These are phyloP conservation scores for Solanum neorickii DNA, from an alignment of 257 asterid genomes.

Conservation along the genomic window DNA sequence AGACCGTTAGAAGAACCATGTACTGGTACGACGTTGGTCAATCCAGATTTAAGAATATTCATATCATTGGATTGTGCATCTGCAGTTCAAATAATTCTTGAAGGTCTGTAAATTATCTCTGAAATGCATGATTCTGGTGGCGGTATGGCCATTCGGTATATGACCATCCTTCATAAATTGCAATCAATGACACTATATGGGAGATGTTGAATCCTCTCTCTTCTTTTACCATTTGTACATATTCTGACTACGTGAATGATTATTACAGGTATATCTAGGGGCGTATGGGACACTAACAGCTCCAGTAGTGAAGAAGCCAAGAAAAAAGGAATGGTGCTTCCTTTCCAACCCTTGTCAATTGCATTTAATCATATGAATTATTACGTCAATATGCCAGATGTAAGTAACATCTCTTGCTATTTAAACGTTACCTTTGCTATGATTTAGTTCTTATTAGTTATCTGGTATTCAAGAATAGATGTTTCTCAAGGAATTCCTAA, in stretches of 20 bases:
- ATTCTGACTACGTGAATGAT: not conserved
- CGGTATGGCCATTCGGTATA: not conserved
- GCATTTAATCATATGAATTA: slow-evolving; percentile 82
- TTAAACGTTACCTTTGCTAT: not conserved
- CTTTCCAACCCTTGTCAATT: slow-evolving; percentile 78
- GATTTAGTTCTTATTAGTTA: not conserved
- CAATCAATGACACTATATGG: not conserved
- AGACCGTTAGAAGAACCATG: not conserved
- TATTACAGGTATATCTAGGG: slow-evolving; percentile 40
- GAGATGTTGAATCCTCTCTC: not conserved
- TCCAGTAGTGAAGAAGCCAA: slow-evolving; percentile 7
- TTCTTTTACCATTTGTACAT: not conserved
- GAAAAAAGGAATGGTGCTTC: slow-evolving; percentile 84
- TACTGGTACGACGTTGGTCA: not conserved
- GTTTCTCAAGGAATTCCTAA: not conserved
- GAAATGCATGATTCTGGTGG: not conserved
- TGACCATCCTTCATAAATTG: not conserved
- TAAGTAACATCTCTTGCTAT: slow-evolving; percentile 25
- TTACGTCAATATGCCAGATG: slow-evolving; percentile 88
- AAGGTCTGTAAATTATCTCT: not conserved
- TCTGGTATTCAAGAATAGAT: not conserved
- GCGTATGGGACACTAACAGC: slow-evolving; percentile 9
- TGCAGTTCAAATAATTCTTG: not conserved
- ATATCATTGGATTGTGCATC: not conserved
- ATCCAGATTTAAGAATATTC: not conserved